These are phyloP conservation scores for Ustilago lituana DNA, from an alignment of 1,284 basidiomycete genomes.

Conservation along the genomic window DNA sequence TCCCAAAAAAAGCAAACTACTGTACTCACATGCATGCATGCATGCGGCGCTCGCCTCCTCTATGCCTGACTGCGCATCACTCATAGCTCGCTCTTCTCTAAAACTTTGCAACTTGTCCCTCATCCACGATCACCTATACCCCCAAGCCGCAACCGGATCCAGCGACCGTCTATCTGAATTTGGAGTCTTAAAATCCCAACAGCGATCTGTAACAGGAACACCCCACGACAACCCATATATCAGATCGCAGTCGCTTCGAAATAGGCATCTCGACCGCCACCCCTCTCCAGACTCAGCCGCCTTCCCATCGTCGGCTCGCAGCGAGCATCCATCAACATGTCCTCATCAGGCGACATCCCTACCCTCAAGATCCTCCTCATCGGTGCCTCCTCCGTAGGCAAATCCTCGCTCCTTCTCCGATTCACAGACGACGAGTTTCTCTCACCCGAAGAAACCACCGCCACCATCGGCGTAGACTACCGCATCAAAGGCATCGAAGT, in stretches of 20 bases:
- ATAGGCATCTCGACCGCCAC: too few species aligned
- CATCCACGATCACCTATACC: conserved; percentile 1
- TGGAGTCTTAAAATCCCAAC: too few species aligned
- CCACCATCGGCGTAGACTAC: conserved; percentile 80
- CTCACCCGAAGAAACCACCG: conserved; percentile 90
- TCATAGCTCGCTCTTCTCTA: too few species aligned
- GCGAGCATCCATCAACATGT: conserved; percentile 8
- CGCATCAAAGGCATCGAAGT: conserved; percentile 71
- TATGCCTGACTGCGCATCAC: conserved; percentile 6
- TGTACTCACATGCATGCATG: conserved; percentile 9
- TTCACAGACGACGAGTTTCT: conserved; percentile 98
- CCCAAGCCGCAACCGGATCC: too few species aligned
- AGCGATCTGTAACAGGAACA: too few species aligned
- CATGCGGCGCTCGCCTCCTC: neutral
- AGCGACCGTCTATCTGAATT: too few species aligned
- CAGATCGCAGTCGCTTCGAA: too few species aligned
- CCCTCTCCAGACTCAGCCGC: too few species aligned
- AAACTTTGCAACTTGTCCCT: too few species aligned
- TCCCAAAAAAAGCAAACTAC: conserved; percentile 4
- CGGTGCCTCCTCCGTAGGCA: conserved; percentile 88
- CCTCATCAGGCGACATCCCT: conserved; percentile 49
- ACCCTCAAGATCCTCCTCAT: conserved; percentile 72
- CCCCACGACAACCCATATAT: too few species aligned
- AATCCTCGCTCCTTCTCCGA: conserved; percentile 83
- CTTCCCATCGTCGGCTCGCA: neutral